Evolutionary conservation across 257 asterid genomes (phyloP), one percentile per base, ranked within the genome.

Genomic region (Rhazya stricta): DNA sequence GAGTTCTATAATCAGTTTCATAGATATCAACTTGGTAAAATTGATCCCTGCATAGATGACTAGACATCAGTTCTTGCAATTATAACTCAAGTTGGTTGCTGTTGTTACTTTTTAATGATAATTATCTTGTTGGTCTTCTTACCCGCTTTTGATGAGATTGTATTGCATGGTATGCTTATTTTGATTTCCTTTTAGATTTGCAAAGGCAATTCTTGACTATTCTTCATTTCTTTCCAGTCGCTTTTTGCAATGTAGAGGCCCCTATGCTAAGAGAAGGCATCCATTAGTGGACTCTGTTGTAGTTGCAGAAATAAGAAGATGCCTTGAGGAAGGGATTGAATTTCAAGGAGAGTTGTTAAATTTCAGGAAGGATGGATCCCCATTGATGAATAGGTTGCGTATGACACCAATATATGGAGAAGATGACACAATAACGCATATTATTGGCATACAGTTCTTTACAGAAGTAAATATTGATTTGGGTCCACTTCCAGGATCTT

Each of bases 371-470:
- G 89, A 86, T 78, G 89, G 89, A 73, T 79, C 87, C 57, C 88
- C 89, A 7, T 42, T 86, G 75, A 86, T 86, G 88, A 86, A 86
- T 76, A 83, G 86, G 73, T 75, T 86, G 75, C 88, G 81, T 12
- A 63, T 86, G 89, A 86, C 88, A 41, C 88, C 89, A 39, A 79
- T 86, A 72, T 86, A 77, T 73, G 89, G 88, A 37, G 88, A 86
- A 27, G 86, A 79, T 16, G 88, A 81, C 42, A 77, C 82, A 45
- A 75, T 83, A 67, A 81, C 88, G 23, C 89, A 91, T 77, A 70
- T 91, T 42, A 89, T 93, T 74, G 98, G 94, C 74, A 89, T 93
- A 74, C 98, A 90, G 84, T 83, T 84, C 69, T 91, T 93, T 67
- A 83, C 83, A 27, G 93, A 90, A 79, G 89, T 81, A 79, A 83